Base-by-base conservation (phyloP, 1,284 basidiomycete species). In the Gomphus bonarii region DNA sequence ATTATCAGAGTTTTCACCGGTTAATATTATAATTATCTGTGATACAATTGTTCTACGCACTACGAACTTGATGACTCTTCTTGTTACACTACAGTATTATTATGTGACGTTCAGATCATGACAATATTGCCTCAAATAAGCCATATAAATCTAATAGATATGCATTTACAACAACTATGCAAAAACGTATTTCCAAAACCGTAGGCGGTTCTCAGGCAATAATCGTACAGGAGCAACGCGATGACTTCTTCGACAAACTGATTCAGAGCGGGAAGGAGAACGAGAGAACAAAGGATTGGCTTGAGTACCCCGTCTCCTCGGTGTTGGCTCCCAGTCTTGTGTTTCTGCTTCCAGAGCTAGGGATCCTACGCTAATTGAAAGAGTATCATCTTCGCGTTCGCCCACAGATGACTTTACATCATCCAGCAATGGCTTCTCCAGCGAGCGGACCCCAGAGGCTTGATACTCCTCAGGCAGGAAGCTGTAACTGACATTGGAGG, bases 1-100 rank as follows among this genome's bases (percentile, higher is more conserved):
- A 72, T 85, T 58, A 73, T 80, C 28, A 70, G 79, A 25, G 68
- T 85, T 59, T 84, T 86, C 65, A 81, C 78, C 0, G 81, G 79
- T 47, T 82, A 76, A 70, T 57, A 22, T 57, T 47, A 35, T 46
- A 2, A 28, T 47, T 40, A 47, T 48, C 5, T 54, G 30, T 9
- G 42, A 25, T 22, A 22, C 9, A 6, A 28, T 31, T 52, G 1
- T n/a, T 40, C 31, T 11, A 6, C 28, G 28, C 20, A 38, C 28
- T 53, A 53, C 22, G 40, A 16, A n/a, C 20, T 33, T 40, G 14
- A 54, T 43, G 22, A 43, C 28, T 9, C 20, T 36, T 54, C 40
- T 44, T 40, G 50, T 36, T 36, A 38, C 36, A 16, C n/a, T 33
- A 38, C 10, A 12, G 33, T 31, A 25, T 1, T 36, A 40, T 40